Conservation (phyloP, 2,329 filamentous ascomycete species). For the Cadophora sp. region DNA sequence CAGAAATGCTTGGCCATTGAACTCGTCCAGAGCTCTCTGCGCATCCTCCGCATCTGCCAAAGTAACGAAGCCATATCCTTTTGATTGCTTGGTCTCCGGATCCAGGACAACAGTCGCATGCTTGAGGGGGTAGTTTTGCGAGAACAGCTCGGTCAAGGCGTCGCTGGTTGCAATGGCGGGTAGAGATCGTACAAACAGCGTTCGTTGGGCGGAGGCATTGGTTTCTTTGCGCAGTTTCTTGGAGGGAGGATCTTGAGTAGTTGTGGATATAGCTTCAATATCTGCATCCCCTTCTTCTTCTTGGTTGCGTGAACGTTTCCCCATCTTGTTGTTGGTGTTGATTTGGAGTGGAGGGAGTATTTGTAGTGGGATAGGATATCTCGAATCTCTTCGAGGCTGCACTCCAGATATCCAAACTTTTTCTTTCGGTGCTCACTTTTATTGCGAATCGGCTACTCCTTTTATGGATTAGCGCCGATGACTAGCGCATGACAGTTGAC, state of each 20-base stretch:
- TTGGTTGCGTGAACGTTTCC: conserved; percentile 40
- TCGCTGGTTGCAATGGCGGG: conserved; percentile 81
- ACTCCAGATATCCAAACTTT: conserved; percentile 24
- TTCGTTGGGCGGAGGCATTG: conserved; percentile 57
- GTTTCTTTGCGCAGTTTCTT: conserved; percentile 67
- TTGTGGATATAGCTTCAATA: conserved; percentile 27
- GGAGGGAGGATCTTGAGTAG: conserved; percentile 45
- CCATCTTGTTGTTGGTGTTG: conserved; percentile 27
- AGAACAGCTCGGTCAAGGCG: conserved; percentile 86
- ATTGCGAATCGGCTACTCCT: not conserved
- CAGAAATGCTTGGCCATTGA: conserved; percentile 79
- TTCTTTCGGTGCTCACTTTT: conserved; percentile 23
- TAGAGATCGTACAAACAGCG: conserved; percentile 91
- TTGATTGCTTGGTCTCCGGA: conserved; percentile 82
- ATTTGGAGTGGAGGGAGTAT: too few relatives aligned
- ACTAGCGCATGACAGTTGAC: too few relatives aligned
- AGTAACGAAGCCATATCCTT: conserved; percentile 96
- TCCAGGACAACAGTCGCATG: conserved; percentile 94
- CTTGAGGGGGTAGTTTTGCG: conserved; percentile 91
- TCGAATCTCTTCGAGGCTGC: conserved; percentile 3
- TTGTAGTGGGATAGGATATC: conserved; percentile 2
- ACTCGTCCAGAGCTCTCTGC: conserved; percentile 76
- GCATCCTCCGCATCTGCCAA: conserved; percentile 95
- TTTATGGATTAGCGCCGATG: not conserved
- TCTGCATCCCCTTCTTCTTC: conserved; percentile 38